Conservation (phyloP, 2,329 filamentous ascomycete species). For the Sporothrix variecibatus region DNA sequence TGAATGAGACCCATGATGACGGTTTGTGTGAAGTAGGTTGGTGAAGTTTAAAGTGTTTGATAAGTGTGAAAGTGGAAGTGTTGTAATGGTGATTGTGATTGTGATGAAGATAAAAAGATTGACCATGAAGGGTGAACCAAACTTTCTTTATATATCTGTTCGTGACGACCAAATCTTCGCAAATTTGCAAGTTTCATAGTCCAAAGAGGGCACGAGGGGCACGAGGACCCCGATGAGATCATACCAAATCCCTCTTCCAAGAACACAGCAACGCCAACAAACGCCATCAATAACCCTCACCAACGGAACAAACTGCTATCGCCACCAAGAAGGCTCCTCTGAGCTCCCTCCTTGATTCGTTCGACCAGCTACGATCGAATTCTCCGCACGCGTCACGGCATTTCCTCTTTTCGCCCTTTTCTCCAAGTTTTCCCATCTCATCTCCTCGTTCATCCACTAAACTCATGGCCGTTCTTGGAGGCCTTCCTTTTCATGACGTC, state of each 20-base stretch:
- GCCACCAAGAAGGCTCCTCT: not conserved
- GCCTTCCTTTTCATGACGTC: conserved; percentile 22
- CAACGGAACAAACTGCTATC: too few species aligned
- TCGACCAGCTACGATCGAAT: not conserved
- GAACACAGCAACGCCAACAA: not conserved
- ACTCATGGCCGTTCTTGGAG: not conserved
- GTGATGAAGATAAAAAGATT: not conserved
- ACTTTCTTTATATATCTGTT: not conserved
- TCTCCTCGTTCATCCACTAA: not conserved
- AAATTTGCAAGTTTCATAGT: not conserved
- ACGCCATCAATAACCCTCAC: not conserved
- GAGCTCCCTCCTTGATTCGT: conserved; percentile 8
- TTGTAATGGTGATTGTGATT: not conserved
- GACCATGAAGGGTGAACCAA: not conserved
- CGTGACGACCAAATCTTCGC: not conserved
- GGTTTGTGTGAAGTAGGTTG: not conserved
- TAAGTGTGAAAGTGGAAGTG: not conserved
- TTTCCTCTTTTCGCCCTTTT: not conserved
- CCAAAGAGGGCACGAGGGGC: not conserved
- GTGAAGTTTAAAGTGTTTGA: not conserved
- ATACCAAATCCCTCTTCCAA: conserved; percentile 2
- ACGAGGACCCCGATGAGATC: conserved; percentile 17
- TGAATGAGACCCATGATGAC: conserved; percentile 26
- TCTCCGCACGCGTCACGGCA: not conserved
- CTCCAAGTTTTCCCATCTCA: not conserved